These are phyloP conservation scores for Mycena leptocephala DNA, from an alignment of 768 basidiomycete genomes.

Conservation along the genomic window DNA sequence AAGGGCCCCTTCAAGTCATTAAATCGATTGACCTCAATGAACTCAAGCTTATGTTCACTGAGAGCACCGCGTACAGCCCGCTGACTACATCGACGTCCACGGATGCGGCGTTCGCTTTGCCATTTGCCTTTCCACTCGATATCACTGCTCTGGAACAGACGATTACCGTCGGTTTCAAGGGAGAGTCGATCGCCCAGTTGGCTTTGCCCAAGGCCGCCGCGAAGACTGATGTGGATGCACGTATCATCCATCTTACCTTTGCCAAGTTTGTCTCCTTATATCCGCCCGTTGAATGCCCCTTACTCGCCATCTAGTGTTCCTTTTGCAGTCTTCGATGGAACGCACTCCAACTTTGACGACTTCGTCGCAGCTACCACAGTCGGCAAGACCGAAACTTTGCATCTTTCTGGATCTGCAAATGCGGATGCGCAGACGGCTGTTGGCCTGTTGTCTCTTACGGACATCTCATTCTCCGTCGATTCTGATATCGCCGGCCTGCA, in stretches of 20 bases:
- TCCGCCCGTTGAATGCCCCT: background rate
- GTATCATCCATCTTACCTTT: conserved; percentile 77
- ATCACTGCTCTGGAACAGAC: conserved; percentile 75
- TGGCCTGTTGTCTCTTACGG: conserved; percentile 71
- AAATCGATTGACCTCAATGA: conserved; percentile 75
- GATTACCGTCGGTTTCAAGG: conserved; percentile 67
- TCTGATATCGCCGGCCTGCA: conserved; percentile 76
- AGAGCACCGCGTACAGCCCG: conserved; percentile 71
- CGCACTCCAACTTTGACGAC: conserved; percentile 68
- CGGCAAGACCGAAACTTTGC: conserved; percentile 61
- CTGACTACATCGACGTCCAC: conserved; percentile 72
- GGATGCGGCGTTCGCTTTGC: conserved; percentile 76
- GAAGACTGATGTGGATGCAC: conserved; percentile 73
- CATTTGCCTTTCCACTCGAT: conserved; percentile 81
- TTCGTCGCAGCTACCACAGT: conserved; percentile 77
- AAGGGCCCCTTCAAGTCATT: conserved; percentile 74
- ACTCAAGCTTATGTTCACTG: conserved; percentile 72
- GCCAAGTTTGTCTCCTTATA: conserved; percentile 32
- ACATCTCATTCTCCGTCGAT: conserved; percentile 73
- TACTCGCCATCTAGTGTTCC: conserved; percentile 58
- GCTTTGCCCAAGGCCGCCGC: conserved; percentile 71
- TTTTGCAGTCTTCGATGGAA: conserved; percentile 67
- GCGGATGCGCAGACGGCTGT: conserved; percentile 77
- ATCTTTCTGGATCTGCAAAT: conserved; percentile 69
- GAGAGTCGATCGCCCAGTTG: conserved; percentile 72